These are phyloP conservation scores for Lenwebbia sp. DNA, from an alignment of 345 rosid species.

Conservation along the genomic window DNA sequence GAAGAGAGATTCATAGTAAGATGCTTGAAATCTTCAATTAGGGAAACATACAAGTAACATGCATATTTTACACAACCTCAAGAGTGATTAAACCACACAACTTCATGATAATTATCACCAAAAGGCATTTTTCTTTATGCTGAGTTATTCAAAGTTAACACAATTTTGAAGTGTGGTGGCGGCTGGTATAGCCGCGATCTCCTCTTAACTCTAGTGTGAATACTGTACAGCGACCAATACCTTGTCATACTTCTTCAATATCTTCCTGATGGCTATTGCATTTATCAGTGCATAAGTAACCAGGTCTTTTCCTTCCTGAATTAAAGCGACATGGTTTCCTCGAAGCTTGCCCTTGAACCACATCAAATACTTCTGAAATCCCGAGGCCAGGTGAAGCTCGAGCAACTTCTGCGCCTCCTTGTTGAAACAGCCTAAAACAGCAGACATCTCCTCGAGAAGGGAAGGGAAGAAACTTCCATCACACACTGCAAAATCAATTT, in stretches of 20 bases:
- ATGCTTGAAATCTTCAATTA: background rate
- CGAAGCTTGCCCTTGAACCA: conserved; percentile 60
- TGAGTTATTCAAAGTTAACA: background rate
- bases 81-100: background rate
- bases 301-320: conserved; percentile 78
- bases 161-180: background rate
- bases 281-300: conserved; percentile 83
- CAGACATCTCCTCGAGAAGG: conserved; percentile 73
- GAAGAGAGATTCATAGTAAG: background rate
- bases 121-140: background rate
- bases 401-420: conserved; percentile 76
- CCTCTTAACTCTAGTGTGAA: background rate
- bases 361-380: conserved; percentile 47
- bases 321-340: conserved; percentile 40
- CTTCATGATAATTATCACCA: background rate
- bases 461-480: conserved; percentile 93
- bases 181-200: background rate
- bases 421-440: conserved; percentile 75
- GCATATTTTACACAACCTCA: background rate
- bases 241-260: conserved; percentile 95
- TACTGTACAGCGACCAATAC: conserved; percentile 5
- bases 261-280: conserved; percentile 75
- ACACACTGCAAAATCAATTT: conserved; percentile 36
- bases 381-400: conserved; percentile 78
- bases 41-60: background rate